Evolutionary conservation across 1,139 yeast genomes (phyloP), one percentile per base, ranked within the genome.

Genomic region (Yamadazyma epiphylla): DNA sequence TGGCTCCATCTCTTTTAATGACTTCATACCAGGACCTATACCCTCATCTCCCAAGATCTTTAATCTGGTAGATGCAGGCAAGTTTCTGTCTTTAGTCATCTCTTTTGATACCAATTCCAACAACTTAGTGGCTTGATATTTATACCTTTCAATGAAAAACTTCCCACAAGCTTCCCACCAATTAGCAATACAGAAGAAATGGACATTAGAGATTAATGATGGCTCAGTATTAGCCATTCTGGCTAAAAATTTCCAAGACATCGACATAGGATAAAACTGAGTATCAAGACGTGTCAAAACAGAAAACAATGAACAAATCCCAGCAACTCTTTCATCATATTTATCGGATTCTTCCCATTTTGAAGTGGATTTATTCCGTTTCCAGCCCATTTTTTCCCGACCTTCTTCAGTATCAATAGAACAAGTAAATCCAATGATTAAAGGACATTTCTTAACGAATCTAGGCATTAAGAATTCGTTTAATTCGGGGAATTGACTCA

Each of bases 151-250:
- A 6, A 68, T 36, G 35, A 91, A 75, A 26, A 74, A 64, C 10
- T 45, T 44, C 1, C 86, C 91, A 26, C 83, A 70, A 5, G 89
- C 78, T 42, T 94, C 98, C 95, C 96, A 87, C 96, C 96, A 89
- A 25, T 84, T 75, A 2, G 88, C 80, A 5, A 80, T 70, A 2
- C 84, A 73, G 0, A 80, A 67, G 50, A 71, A 89, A 50, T 88
- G 95, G 0, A 83, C 74, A 42, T 87, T 81, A 0, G 76, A 64
- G 10, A 87, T 50, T 8, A 73, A 51, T 0, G 58, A 55, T 4
- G 48, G 22, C 2, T 75, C 69, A 1, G 73, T 64, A 53, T 91
- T 89, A 25, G 82, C 62, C 35, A 77, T 57, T 28, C 97, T 66
- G 0, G 96, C 82, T 19, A 83, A 45, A 51, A 85, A 73, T 19